Evolutionary conservation across 2,329 filamentous ascomycete genomes (phyloP).

Genomic region (Xylaria multiplex): DNA sequence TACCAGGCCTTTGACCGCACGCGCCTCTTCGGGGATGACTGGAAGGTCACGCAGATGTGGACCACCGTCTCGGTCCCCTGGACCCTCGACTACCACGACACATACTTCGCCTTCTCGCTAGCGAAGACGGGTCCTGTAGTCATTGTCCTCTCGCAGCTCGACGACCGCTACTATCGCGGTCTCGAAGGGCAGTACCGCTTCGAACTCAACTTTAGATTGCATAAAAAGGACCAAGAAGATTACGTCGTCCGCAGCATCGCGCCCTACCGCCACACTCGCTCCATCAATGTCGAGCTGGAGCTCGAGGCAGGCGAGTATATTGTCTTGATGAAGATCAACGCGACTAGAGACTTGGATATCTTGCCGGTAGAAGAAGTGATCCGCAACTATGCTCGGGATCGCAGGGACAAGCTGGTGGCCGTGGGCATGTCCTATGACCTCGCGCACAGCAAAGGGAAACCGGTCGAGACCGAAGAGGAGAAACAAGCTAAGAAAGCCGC

Average conservation of each 20-base stretch:
- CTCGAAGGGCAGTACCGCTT: conserved; percentile 67
- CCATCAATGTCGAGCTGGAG: conserved; percentile 79
- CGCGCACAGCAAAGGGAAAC: conserved; percentile 71
- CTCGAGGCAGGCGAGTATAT: conserved; percentile 80
- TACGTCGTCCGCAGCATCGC: conserved; percentile 65
- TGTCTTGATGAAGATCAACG: conserved; percentile 79
- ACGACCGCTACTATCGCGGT: conserved; percentile 66
- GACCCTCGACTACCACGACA: conserved; percentile 65
- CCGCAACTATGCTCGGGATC: conserved; percentile 67
- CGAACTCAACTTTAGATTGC: conserved; percentile 64
- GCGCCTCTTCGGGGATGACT: conserved; percentile 65
- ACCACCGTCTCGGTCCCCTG: conserved; percentile 65
- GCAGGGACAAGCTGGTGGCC: conserved; percentile 76
- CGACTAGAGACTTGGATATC: conserved; percentile 64
- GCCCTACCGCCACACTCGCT: conserved; percentile 72
- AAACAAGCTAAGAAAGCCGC: conserved; percentile 58
- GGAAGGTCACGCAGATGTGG: conserved; percentile 61
- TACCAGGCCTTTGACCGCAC: conserved; percentile 69
- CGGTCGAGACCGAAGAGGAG: conserved; percentile 60
- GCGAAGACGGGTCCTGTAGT: conserved; percentile 61
- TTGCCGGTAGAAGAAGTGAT: conserved; percentile 73
- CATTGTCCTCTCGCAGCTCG: conserved; percentile 66
- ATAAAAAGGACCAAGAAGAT: conserved; percentile 60
- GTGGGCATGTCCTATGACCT: conserved; percentile 78
- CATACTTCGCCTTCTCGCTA: conserved; percentile 63